A percentile compares a stretch with the other conserved stretches of the same genome.
Evolutionary conservation across 164 flowering plant genomes (phyloP).

Genomic region (Magnolia kwangsiensis): DNA sequence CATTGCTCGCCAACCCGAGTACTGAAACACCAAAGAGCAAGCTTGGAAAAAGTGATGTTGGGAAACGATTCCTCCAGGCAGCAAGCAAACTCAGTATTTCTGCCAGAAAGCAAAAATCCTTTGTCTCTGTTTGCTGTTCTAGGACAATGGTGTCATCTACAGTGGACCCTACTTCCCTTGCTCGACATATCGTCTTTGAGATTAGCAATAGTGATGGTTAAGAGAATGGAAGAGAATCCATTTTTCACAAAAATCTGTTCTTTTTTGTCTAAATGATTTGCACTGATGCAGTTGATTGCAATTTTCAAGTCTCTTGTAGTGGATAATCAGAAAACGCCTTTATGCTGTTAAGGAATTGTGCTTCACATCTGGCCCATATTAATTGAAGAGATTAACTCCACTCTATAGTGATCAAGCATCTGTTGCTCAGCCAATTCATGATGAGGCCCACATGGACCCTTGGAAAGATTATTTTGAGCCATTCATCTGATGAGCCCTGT

Average conservation of each 20-base stretch:
- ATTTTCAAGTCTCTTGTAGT: neutral
- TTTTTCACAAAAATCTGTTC: neutral
- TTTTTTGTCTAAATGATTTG: neutral
- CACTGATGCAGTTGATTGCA: neutral
- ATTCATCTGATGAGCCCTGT: no score
- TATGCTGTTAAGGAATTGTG: neutral
- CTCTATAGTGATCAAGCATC: no score
- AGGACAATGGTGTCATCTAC: constrained; percentile 7
- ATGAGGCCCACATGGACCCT: no score
- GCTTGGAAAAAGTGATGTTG: constrained; percentile 30
- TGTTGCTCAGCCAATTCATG: no score
- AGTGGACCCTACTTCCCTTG: constrained; percentile 3
- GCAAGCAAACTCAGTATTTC: constrained; percentile 34
- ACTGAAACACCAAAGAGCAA: constrained; percentile 13
- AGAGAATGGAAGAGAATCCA: constrained; percentile 1
- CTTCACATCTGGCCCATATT: no score
- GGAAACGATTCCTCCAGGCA: constrained; percentile 43
- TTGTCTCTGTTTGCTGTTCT: constrained; percentile 17
- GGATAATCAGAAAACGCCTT: neutral
- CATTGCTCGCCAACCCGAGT: neutral
- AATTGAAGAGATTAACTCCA: no score
- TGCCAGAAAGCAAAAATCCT: constrained; percentile 21
- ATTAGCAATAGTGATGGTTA: constrained; percentile 34
- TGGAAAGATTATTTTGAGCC: no score
- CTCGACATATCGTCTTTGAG: constrained; percentile 34